phyloP scores from a whole-genome alignment of 805 yeast species.

The Wickerhamiella domercqiae region DNA sequence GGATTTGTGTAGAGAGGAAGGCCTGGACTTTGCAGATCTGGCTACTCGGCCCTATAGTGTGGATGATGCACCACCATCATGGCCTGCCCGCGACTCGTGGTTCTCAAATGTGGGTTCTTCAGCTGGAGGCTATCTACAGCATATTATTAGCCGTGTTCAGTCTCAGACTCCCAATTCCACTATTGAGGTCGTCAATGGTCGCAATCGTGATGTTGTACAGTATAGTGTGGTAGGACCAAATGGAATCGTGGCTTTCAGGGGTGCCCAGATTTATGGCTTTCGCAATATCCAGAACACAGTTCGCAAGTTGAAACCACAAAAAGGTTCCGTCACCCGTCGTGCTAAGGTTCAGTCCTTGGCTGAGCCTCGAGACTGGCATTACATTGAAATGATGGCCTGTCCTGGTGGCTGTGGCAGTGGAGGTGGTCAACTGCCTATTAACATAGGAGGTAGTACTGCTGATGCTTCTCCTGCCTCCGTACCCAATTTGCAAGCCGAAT shows the following conservation, averaged over 20 bases:
- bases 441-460: too few species aligned
- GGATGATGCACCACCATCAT: conserved; percentile 35
- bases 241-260: conserved; percentile 33
- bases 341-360: conserved; percentile 24
- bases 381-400: conserved; percentile 94
- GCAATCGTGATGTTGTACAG: conserved; percentile 66
- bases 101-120: conserved; percentile 58
- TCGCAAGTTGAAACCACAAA: conserved; percentile 49
- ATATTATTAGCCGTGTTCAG: conserved; percentile 35
- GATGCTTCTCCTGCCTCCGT: too few species aligned
- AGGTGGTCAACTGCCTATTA: conserved; percentile 77
- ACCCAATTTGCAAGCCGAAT: conserved; percentile 24
- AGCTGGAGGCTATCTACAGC: conserved; percentile 80
- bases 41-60: neutral
- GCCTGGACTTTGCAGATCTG: conserved; percentile 18
- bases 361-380: conserved; percentile 57
- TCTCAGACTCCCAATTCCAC: conserved; percentile 17
- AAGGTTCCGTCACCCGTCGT: conserved; percentile 10
- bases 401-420: conserved; percentile 97
- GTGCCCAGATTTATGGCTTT: conserved; percentile 76
- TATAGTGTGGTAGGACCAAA: conserved; percentile 33
- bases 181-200: conserved; percentile 36
- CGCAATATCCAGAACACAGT: conserved; percentile 88
- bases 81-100: conserved; percentile 62
- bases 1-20: conserved; percentile 29